Conservation (phyloP, 2,329 filamentous ascomycete species). For the Sarocladium brachiariae region DNA sequence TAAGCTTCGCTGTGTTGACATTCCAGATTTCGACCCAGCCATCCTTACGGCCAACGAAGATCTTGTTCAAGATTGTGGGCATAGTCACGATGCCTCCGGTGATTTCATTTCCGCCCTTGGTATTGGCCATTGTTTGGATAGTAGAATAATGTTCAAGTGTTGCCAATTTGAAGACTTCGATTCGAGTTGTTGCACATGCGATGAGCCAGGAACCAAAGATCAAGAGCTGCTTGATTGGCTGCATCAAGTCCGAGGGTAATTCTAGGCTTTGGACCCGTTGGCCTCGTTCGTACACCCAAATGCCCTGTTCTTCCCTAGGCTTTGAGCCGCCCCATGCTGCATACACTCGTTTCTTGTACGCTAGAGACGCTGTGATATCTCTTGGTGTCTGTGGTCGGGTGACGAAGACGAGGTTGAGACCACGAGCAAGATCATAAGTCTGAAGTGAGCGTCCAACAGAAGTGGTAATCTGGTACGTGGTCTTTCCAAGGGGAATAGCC, state of each 20-base stretch:
- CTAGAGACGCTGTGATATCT: slow-evolving; percentile 76
- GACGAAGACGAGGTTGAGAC: slow-evolving; percentile 88
- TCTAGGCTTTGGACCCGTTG: slow-evolving; percentile 74
- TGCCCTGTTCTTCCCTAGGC: slow-evolving; percentile 50
- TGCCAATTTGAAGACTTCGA: slow-evolving; percentile 84
- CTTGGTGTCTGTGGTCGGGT: slow-evolving; percentile 83
- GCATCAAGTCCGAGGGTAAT: slow-evolving; percentile 54
- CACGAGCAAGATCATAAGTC: slow-evolving; percentile 88
- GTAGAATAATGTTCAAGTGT: slow-evolving; percentile 89
- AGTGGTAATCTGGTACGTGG: slow-evolving; percentile 94
- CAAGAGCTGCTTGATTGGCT: slow-evolving; percentile 70
- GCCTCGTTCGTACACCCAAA: slow-evolving; percentile 91
- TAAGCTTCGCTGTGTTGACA: slow-evolving; percentile 79
- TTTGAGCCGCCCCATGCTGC: slow-evolving; percentile 75
- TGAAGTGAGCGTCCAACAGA: slow-evolving; percentile 85
- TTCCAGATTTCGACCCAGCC: slow-evolving; percentile 98
- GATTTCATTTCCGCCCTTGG: slow-evolving; percentile 57
- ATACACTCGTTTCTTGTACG: slow-evolving; percentile 81
- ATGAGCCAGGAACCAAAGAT: slow-evolving; percentile 91
- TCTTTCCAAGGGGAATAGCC: slow-evolving; percentile 80
- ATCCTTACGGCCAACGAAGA: slow-evolving; percentile 81
- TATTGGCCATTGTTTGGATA: slow-evolving; percentile 52
- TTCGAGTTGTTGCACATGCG: slow-evolving; percentile 63
- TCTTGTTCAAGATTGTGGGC: slow-evolving; percentile 94
- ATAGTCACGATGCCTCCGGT: slow-evolving; percentile 77